A percentile compares a stretch with the other conserved stretches of the same genome.
Evolutionary conservation across 345 rosid genomes (phyloP).

Genomic region (Crucihimalaya himalaica): DNA sequence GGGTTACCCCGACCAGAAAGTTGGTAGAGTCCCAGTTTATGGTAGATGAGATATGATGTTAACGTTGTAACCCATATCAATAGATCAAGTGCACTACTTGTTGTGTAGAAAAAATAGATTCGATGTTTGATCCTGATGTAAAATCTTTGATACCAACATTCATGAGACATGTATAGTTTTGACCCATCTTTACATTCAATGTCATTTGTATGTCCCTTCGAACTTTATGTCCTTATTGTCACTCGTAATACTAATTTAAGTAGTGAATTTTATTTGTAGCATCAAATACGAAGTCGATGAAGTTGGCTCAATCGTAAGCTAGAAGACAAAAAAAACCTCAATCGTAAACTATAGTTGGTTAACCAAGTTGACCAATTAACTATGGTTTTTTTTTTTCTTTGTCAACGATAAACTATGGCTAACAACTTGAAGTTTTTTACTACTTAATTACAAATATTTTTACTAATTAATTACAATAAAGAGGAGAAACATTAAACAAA

Average conservation of each 20-base stretch:
- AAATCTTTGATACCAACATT: neutral
- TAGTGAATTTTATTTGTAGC: neutral
- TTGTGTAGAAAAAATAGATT: neutral
- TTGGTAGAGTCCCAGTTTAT: neutral
- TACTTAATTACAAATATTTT: no score
- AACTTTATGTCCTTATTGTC: neutral
- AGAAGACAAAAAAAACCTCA: neutral
- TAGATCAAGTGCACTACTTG: neutral
- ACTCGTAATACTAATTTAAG: neutral
- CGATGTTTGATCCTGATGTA: neutral
- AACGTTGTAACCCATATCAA: neutral
- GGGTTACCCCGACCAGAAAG: neutral
- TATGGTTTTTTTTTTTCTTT: constrained; percentile 19
- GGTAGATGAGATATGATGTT: neutral
- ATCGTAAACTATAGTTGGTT: constrained; percentile 33
- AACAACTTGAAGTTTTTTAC: constrained; percentile 2
- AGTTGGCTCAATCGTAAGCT: constrained; percentile 14
- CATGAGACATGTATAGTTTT: neutral
- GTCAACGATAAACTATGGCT: constrained; percentile 34
- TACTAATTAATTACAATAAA: neutral
- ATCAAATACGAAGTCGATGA: constrained; percentile 23
- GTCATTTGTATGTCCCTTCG: neutral
- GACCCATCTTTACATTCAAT: neutral
- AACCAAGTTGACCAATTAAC: constrained; percentile 35
- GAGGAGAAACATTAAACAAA: constrained; percentile 13